phyloP scores from a whole-genome alignment of 108 stramenopile species.

The Poteriospumella lacustris region DNA sequence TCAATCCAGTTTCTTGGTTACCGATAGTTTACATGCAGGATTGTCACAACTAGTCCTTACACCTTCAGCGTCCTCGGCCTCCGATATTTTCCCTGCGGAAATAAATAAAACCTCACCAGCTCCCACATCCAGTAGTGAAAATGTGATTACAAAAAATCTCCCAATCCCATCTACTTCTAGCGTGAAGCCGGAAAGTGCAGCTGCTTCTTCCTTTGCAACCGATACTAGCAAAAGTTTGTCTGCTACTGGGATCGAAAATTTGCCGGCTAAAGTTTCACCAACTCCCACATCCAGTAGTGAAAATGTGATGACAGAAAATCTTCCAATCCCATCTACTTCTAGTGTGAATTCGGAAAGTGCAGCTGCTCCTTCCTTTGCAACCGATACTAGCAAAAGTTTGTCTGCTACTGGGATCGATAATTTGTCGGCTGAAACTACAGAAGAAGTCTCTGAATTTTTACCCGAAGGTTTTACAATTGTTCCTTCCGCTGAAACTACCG shows the following conservation, averaged over 20 bases:
- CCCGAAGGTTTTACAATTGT: conserved; percentile 7
- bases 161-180: conserved; percentile 7
- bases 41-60: conserved; percentile 7
- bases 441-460: conserved; percentile 9
- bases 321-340: conserved; percentile 7
- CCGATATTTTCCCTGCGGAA: conserved; percentile 6
- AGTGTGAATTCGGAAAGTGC: conserved; percentile 7
- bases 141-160: conserved; percentile 9
- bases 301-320: conserved; percentile 8
- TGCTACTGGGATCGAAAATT: conserved; percentile 7
- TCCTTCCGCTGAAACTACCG: conserved; percentile 6
- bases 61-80: conserved; percentile 5
- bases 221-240: conserved; percentile 8
- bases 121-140: conserved; percentile 7
- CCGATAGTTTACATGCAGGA: conserved; percentile 7
- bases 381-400: conserved; percentile 7
- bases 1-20: conserved; percentile 8
- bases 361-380: conserved; percentile 6
- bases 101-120: conserved; percentile 8
- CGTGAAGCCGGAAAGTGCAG: conserved; percentile 6
- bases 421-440: conserved; percentile 7
- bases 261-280: conserved; percentile 6
- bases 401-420: conserved; percentile 7
- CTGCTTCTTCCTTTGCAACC: conserved; percentile 6
- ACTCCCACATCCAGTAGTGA: conserved; percentile 6